These are phyloP conservation scores for Blastocystis sp. DNA, from an alignment of 352 stramenopile species.

Conservation along the genomic window DNA sequence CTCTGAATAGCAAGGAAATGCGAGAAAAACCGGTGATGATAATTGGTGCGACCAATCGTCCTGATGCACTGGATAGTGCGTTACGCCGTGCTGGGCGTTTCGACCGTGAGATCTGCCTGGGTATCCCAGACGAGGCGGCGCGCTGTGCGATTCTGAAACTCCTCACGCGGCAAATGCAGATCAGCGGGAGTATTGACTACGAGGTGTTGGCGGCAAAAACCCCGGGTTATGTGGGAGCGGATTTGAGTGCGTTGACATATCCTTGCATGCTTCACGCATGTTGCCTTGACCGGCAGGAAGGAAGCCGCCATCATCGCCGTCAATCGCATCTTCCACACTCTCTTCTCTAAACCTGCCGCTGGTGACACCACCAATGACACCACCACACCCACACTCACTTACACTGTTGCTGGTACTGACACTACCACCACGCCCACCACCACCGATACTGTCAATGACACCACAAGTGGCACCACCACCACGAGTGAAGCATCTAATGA, in stretches of 20 bases:
- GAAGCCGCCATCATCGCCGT: constrained; percentile 94
- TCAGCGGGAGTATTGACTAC: constrained; percentile 89
- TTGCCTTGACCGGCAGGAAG: constrained; percentile 75
- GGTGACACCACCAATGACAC: background rate
- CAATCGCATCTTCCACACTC: constrained; percentile 88
- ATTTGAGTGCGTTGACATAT: constrained; percentile 88
- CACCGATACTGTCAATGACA: background rate
- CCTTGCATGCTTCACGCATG: background rate
- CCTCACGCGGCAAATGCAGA: constrained; percentile 87
- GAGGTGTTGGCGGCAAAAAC: constrained; percentile 85
- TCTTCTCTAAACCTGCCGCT: constrained; percentile 25
- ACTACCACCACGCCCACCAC: background rate
- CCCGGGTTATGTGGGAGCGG: constrained; percentile 93
- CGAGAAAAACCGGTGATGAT: constrained; percentile 88
- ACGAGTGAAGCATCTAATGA: background rate
- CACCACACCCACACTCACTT: background rate
- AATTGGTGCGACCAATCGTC: constrained; percentile 92
- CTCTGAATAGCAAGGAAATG: constrained; percentile 77
- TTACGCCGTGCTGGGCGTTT: constrained; percentile 92
- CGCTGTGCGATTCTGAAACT: constrained; percentile 88
- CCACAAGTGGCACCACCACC: background rate
- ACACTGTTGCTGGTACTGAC: background rate
- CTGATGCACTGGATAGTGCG: constrained; percentile 91
- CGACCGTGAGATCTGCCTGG: constrained; percentile 93
- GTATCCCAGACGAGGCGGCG: constrained; percentile 89